Base-by-base conservation (phyloP, 768 basidiomycete genomes). In the Pleurotus djamor region DNA sequence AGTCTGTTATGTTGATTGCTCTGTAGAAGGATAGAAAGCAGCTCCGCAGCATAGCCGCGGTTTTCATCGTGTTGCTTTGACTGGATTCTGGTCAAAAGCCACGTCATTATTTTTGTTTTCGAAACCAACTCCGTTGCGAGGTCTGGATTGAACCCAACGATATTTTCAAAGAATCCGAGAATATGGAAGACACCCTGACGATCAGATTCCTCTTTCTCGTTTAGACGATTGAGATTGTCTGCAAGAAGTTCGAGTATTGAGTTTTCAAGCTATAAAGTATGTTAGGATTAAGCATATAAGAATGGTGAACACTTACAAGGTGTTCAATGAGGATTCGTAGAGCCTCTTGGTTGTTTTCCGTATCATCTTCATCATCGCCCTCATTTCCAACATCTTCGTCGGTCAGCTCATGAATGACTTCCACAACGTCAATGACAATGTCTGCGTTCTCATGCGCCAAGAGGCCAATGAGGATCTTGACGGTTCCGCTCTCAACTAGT, bases 371-470 rank as follows among this genome's bases (percentile, higher is more conserved):
- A 8, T 83, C 85, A 28, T 84, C 86, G 2, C 69, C 83, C 65
- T 88, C 91, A 50, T 91, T 87, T 4, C 91, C 91, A 1, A 93
- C 92, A 65, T 98, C 96, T 72, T 98, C 97, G 64, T 99, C 97
- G 1, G 95, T 96, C 61, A 98, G 81, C 72, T 99, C 97, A 66
- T 94, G 89, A 4, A 99, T 79, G 16, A 96, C 83, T 68, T 96
- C 92, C 37, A 98, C 87, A 35, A 94, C 90, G 64, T 97, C 95
- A 57, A 98, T 91, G n/a, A 92, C 91, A 61, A 99, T 98, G 73
- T 99, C 97, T 49, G 89, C 82, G 70, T 99, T 99, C 72, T 99
- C 97, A 69, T 99, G 96, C 59, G 87, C 92, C 58, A 99, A 84
- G 50, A 99, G 82, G 34, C 91, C 94, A 59, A 92, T 82, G 50